A percentile compares a stretch with the other conserved stretches of the same genome.
Evolutionary conservation across 768 basidiomycete genomes (phyloP).

Genomic region (Tylopilus vinaceipallidus): DNA sequence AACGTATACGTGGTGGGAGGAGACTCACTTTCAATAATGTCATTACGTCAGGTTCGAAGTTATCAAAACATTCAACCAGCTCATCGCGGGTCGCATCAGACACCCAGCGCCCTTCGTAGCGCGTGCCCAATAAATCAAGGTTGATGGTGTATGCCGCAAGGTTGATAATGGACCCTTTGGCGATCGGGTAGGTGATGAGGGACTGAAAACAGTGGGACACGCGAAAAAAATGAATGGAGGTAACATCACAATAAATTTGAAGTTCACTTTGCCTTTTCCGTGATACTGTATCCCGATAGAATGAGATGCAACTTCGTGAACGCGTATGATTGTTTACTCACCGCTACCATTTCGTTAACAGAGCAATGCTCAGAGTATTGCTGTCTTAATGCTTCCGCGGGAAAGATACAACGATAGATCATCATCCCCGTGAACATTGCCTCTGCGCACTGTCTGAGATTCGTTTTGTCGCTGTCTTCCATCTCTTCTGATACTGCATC

Average conservation of each 20-base stretch:
- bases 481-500: slow-evolving; percentile 10
- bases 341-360: slow-evolving; percentile 16
- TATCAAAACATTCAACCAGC: slow-evolving; percentile 26
- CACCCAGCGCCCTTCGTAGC: slow-evolving; percentile 34
- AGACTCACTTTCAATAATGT: slow-evolving; percentile 27
- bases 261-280: slow-evolving; percentile 11
- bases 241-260: too few relatives aligned
- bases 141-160: slow-evolving; percentile 33
- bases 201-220: slow-evolving; percentile 28
- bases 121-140: slow-evolving; percentile 27
- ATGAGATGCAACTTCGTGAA: slow-evolving; percentile 7
- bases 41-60: slow-evolving; percentile 38
- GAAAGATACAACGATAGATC: slow-evolving; percentile 39
- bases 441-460: slow-evolving; percentile 13
- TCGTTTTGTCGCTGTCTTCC: not conserved
- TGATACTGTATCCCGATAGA: slow-evolving; percentile 6
- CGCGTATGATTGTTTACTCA: slow-evolving; percentile 12
- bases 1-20: not conserved
- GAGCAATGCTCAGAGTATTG: slow-evolving; percentile 21
- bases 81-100: slow-evolving; percentile 32
- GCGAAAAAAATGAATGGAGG: not conserved
- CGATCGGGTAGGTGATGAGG: slow-evolving; percentile 40
- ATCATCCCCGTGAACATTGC: slow-evolving; percentile 42
- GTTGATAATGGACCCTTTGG: slow-evolving; percentile 36
- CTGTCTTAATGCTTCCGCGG: slow-evolving; percentile 29